Base-by-base conservation (phyloP, 2,329 filamentous ascomycete species). In the Chrysoporthe puriensis region DNA sequence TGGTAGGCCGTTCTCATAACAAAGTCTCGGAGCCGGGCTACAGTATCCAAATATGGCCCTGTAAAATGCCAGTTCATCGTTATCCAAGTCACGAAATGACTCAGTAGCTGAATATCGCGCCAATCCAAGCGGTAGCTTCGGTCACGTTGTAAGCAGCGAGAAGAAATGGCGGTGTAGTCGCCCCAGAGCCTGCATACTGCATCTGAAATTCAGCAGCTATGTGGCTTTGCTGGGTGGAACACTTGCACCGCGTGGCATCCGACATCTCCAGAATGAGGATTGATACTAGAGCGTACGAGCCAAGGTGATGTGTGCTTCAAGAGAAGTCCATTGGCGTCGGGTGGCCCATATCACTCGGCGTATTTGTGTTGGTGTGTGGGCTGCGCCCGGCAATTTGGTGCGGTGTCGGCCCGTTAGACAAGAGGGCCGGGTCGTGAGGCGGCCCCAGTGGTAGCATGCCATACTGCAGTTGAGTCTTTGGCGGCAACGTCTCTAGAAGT, bases 401-500 rank as follows among this genome's bases (percentile, higher is more conserved):
- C 42, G 64, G 65, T 34, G 62, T 69, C n/a, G 58, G 65, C 11
- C 62, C 68, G 21, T 50, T 64, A 4, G 62, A 42, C 26, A 58
- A 21, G 43, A 43, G 26, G 44, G 66, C 9, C 60, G 66, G 40
- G 14, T 72, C 73, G 36, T 66, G 60, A 16, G 48, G 46, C 18
- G 14, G 66, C 60, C 3, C 66, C 43, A 64, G 18, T 4, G 46
- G 63, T 46, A 21, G 56, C 44, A 50, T 42, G 26, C 56, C 16
- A 11, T 14, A 26, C 34, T 44, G 48, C 62, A 69, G 50, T 40
- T 67, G 2, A 42, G 64, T 40, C 50, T 69, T 71, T 1, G 67
- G 58, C 69, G 72, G 75, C 16, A 87, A 77, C 43, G 83, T 79
- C n/a, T 79, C 75, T 61, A 85, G 79, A 4, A 88, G 74, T 7